Percentiles rank a stretch among this genome's conserved stretches.
These are phyloP conservation scores for Talinum fruticosum DNA, from an alignment of 148 eudicot species.

Conservation along the genomic window DNA sequence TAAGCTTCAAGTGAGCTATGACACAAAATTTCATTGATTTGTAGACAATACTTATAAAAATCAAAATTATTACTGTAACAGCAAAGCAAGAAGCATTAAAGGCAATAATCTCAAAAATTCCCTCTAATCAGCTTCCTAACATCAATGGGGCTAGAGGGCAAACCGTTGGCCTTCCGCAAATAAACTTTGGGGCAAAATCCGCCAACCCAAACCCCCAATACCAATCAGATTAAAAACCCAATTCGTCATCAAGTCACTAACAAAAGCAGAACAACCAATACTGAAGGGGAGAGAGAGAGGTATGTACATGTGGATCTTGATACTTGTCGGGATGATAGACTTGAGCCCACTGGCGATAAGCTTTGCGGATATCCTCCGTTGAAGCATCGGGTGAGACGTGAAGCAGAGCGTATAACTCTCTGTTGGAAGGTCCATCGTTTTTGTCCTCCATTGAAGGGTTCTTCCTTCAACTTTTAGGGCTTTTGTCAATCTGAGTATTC, in stretches of 20 bases:
- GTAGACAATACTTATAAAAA: background rate
- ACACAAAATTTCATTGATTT: background rate
- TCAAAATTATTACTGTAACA: background rate
- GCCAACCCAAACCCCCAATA: slow-evolving; percentile 3
- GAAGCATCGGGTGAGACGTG: slow-evolving; percentile 86
- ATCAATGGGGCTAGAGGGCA: background rate
- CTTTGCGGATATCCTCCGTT: slow-evolving; percentile 84
- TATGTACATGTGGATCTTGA: slow-evolving; percentile 63
- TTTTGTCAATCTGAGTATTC: background rate
- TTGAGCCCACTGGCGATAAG: slow-evolving; percentile 99
- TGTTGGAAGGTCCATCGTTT: slow-evolving; percentile 37
- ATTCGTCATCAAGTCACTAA: background rate
- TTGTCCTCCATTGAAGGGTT: slow-evolving; percentile 37
- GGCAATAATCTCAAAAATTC: background rate
- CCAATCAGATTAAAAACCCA: background rate
- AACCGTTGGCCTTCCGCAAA: background rate
- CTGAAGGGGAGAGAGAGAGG: background rate
- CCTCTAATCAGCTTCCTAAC: background rate
- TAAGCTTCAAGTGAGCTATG: too few relatives aligned
- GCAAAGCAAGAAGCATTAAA: background rate
- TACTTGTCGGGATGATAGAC: slow-evolving; percentile 92
- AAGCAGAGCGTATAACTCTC: slow-evolving; percentile 77
- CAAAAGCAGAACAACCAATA: background rate
- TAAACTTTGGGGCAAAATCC: background rate
- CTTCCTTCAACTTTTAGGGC: background rate